phyloP scores from a whole-genome alignment of 352 stramenopile species.

The Pythium phragmitis region DNA sequence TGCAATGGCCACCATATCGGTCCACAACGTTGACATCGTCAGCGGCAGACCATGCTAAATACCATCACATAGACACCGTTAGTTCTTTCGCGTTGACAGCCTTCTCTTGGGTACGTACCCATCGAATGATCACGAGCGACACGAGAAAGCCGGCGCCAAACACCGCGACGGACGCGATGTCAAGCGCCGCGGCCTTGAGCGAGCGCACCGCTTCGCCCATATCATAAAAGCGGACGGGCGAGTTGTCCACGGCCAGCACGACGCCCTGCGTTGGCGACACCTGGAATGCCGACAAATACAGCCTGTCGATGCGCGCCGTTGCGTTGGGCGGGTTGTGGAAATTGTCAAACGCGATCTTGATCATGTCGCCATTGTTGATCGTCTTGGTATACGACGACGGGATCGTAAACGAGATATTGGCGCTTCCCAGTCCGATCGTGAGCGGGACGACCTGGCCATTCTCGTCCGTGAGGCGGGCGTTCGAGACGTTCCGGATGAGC shows the following conservation, averaged over 20 bases:
- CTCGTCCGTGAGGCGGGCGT: conserved; percentile 42
- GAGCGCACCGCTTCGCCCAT: conserved; percentile 42
- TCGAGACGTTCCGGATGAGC: conserved; percentile 52
- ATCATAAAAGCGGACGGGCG: conserved; percentile 25
- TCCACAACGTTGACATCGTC: conserved; percentile 83
- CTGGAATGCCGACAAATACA: conserved; percentile 68
- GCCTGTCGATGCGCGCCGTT: conserved; percentile 57
- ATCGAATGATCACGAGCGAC: conserved; percentile 82
- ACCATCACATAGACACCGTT: neutral
- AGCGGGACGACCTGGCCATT: conserved; percentile 35
- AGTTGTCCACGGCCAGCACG: conserved; percentile 62
- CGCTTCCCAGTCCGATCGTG: conserved; percentile 45
- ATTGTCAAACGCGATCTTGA: conserved; percentile 61
- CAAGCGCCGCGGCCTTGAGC: conserved; percentile 56
- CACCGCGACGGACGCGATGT: conserved; percentile 67
- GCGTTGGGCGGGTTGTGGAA: conserved; percentile 68
- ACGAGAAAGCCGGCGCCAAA: conserved; percentile 81
- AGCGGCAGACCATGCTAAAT: conserved; percentile 68
- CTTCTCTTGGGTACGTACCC: conserved; percentile 31
- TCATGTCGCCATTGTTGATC: conserved; percentile 74
- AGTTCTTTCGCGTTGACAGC: neutral
- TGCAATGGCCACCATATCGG: conserved; percentile 82
- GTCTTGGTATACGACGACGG: conserved; percentile 48
- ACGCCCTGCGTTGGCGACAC: conserved; percentile 29
- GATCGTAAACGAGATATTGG: conserved; percentile 79